Conservation (phyloP, 441 rosid genomes). For the Pelargonium fulgidum region DNA sequence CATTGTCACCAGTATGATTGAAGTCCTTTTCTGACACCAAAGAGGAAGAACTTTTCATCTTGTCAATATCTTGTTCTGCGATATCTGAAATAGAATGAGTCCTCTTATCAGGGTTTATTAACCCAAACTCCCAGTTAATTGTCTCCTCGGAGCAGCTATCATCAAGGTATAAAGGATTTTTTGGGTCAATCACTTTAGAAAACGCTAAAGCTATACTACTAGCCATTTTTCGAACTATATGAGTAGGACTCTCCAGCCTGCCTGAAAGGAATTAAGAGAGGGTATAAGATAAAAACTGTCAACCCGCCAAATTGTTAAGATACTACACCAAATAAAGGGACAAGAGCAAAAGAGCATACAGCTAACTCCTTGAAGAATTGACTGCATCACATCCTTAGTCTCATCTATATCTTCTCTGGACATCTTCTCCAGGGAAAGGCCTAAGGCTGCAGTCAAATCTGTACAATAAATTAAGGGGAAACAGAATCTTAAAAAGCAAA, state of each 20-base stretch:
- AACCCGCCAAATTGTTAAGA: slow-evolving; percentile 23
- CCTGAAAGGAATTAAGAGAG: slow-evolving; percentile 46
- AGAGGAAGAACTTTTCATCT: slow-evolving; percentile 29
- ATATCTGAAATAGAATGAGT: slow-evolving; percentile 25
- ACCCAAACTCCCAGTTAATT: slow-evolving; percentile 85
- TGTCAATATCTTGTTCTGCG: slow-evolving; percentile 28
- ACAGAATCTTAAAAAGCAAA: slow-evolving; percentile 23
- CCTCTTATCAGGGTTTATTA: slow-evolving; percentile 35
- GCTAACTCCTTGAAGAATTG: slow-evolving; percentile 92
- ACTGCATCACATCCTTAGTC: slow-evolving; percentile 73
- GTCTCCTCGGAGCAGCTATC: slow-evolving; percentile 59
- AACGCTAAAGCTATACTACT: slow-evolving; percentile 73
- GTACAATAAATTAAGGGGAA: slow-evolving; percentile 33
- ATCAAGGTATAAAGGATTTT: slow-evolving; percentile 80
- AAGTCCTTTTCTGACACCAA: slow-evolving; percentile 32
- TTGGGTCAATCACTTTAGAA: slow-evolving; percentile 85
- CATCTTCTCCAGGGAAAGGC: slow-evolving; percentile 85
- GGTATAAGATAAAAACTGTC: slow-evolving; percentile 18
- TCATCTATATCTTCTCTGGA: slow-evolving; percentile 75
- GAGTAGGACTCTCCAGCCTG: slow-evolving; percentile 84
- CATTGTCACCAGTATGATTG: slow-evolving; percentile 21
- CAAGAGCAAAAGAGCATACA: slow-evolving; percentile 36
- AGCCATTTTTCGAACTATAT: slow-evolving; percentile 80
- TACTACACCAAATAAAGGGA: slow-evolving; percentile 20
- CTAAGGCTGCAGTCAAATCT: slow-evolving; percentile 89